Evolutionary conservation across 768 basidiomycete species (phyloP).

Genomic region (Suillus alpinus): DNA sequence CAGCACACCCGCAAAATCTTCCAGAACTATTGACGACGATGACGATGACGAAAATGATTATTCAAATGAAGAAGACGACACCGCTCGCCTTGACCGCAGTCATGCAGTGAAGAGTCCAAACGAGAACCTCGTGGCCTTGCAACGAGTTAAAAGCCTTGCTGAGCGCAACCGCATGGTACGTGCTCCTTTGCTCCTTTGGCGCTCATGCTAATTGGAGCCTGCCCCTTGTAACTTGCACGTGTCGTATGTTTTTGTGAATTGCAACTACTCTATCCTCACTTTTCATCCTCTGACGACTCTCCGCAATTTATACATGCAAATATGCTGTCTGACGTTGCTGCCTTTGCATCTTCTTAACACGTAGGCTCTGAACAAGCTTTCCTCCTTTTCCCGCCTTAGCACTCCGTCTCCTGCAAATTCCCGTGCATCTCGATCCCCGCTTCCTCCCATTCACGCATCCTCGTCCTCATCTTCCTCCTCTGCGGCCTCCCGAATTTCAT

Average conservation of each 20-base stretch:
- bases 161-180: slow-evolving; percentile 74
- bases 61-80: slow-evolving; percentile 61
- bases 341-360: slow-evolving; percentile 6
- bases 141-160: slow-evolving; percentile 67
- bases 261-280: slow-evolving; percentile 8
- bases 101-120: slow-evolving; percentile 37
- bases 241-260: slow-evolving; percentile 19
- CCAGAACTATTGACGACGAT: slow-evolving; percentile 36
- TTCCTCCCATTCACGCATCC: slow-evolving; percentile 29
- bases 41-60: slow-evolving; percentile 50
- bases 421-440: slow-evolving; percentile 38
- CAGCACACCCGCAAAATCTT: slow-evolving; percentile 24
- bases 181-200: slow-evolving; percentile 18
- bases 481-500: slow-evolving; percentile 35
- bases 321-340: slow-evolving; percentile 16
- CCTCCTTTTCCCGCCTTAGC: slow-evolving; percentile 51
- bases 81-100: slow-evolving; percentile 47
- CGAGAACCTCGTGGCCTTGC: slow-evolving; percentile 58
- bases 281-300: background rate
- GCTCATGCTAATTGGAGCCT: slow-evolving; percentile 17
- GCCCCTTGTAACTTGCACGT: slow-evolving; percentile 30
- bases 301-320: slow-evolving; percentile 9
- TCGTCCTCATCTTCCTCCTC: slow-evolving; percentile 37
- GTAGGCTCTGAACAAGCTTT: slow-evolving; percentile 69
- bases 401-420: slow-evolving; percentile 51